phyloP scores from a whole-genome alignment of 208 protist species.

The Leishmania amazonensis region DNA sequence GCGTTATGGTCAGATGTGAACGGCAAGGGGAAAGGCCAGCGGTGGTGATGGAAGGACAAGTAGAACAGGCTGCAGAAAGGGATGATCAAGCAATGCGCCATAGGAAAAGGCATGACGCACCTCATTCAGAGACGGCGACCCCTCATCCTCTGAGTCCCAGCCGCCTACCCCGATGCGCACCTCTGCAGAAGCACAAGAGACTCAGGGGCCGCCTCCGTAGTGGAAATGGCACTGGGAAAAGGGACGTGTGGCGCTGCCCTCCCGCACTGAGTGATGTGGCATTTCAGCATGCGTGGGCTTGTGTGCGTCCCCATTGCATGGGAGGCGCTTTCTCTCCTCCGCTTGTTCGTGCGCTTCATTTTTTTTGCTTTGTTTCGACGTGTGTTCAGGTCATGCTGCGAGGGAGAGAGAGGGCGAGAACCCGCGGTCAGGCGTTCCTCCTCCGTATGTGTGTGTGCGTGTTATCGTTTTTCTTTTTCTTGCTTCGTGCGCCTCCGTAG shows the following conservation, averaged over 20 bases:
- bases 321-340: neutral
- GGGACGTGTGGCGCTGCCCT: neutral
- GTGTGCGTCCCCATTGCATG: neutral
- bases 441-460: neutral
- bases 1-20: neutral
- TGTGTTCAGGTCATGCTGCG: neutral
- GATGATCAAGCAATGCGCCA: neutral
- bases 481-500: neutral
- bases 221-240: neutral
- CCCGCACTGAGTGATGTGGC: neutral
- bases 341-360: neutral
- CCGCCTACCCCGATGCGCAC: neutral
- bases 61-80: neutral
- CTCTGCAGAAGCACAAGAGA: neutral
- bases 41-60: neutral
- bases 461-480: neutral
- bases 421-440: neutral
- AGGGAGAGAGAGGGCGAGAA: neutral
- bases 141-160: neutral
- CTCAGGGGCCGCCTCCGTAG: neutral
- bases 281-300: neutral
- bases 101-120: neutral
- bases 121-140: neutral
- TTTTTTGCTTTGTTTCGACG: too few species aligned
- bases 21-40: neutral